Base-by-base conservation (phyloP, 495 filamentous ascomycete genomes). In the Friedmanniomyces endolithicus region DNA sequence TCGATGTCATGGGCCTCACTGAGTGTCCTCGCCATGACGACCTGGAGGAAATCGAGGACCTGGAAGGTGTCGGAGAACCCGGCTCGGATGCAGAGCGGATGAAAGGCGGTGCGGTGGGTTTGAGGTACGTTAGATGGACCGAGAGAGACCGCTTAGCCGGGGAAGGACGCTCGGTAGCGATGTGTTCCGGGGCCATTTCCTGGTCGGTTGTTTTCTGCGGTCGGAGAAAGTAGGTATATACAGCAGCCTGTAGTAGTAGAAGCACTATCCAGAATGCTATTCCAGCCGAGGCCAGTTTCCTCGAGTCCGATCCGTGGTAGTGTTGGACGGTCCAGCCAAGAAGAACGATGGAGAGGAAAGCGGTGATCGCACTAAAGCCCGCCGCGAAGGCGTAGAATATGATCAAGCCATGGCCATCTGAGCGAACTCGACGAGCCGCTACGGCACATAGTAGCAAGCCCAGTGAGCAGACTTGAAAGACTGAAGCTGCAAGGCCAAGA, bases 1-100 rank as follows among this genome's bases (percentile, higher is more conserved):
- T 41, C 7, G 59, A 62, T 8, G 52, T 51, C 33, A 55, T 56
- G 12, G 55, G 59, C 6, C 59, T 58, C 1, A 62, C 2, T 41
- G 27, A 25, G 8, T 58, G 48, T 6, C 43, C 16, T 25, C 59
- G 49, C 11, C 29, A 35, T 2, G 59, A 62, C 7, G 51, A 50
- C 20, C 47, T 11, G 3, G 56, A 41, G 33, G 31, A 44, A 22
- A 2, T 6, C 1, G 50, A n/a, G 24, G 7, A 56, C 17, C 9
- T 31, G 27, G 52, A 50, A 14, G 23, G 6, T 27, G 40, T 23
- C 2, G 57, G 52, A 20, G 57, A 55, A 6, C 7, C 2, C 40
- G 33, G 33, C 16, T 25, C 37, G 11, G 53, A 52, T 17, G 40
- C 17, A 22, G 51, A 31, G 1, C 37, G 52, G 25, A n/a, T 12